Evolutionary conservation across 2,329 filamentous ascomycete species (phyloP), one percentile per base, ranked within the genome.

Genomic region (Alternaria dauci): DNA sequence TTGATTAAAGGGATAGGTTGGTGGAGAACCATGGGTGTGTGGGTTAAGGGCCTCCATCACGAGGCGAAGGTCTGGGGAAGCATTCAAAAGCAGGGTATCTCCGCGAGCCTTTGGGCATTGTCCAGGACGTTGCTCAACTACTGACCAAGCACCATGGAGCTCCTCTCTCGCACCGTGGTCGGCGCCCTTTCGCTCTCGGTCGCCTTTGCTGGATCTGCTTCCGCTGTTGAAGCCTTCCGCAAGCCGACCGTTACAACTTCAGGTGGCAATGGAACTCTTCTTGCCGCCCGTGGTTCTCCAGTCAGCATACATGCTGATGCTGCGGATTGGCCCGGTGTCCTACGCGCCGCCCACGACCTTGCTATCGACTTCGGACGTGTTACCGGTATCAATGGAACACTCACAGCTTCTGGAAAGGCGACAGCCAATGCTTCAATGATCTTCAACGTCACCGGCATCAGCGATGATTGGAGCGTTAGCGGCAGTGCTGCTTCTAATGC

Each of bases 321-420:
- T 6, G 76, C 70, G 18, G 89, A 91, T 61, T 90, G 86, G 81
- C 89, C 87, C 79, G 89, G 88, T 58, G 89, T 91, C 1, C 82
- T 91, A 55, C 85, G 89, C 26, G 88, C 88, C 5, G 89, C 88
- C 0, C 82, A 87, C 39, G 89, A 92, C 74, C 82, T 92, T 9
- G 88, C 88, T 0, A 71, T 81, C 4, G 90, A 92, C 74, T 90
- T 92, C 78, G 89, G 89, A 16, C 85, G 87, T n/a, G 88, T 91
- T 5, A 91, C 88, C 0, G 88, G 89, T 8, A 83, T 79, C 26
- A 90, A 90, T 74, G 85, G 88, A 58, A 86, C 87, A 1, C 67
- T 83, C 32, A 73, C 68, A 11, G 78, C 88, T 4, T 84, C 84
- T 68, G 86, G 86, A 30, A 83, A 82, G 1, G 70, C 74, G n/a